Percentiles rank a stretch among this genome's conserved stretches.
Conservation (phyloP, 148 eudicot genomes). For the Polygonum maritimum region DNA sequence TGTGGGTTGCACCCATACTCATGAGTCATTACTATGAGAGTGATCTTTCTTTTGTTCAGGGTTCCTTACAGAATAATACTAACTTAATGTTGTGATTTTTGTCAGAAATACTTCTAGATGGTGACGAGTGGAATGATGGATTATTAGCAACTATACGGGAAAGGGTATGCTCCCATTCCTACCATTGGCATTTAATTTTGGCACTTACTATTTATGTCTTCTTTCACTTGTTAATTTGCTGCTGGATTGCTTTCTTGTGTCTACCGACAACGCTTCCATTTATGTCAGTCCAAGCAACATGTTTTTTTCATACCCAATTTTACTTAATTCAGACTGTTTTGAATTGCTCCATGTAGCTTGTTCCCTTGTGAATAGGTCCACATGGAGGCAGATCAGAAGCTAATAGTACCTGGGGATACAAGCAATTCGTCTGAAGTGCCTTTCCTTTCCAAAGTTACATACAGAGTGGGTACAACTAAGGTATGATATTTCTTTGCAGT, state of each 20-base stretch:
- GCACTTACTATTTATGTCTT: background rate
- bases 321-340: background rate
- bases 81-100: background rate
- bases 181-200: background rate
- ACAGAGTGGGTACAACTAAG: slow-evolving; percentile 76
- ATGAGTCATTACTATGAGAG: background rate
- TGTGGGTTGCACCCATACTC: background rate
- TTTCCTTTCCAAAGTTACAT: slow-evolving; percentile 60
- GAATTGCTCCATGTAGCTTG: slow-evolving; percentile 11
- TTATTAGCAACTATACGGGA: slow-evolving; percentile 89
- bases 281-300: background rate
- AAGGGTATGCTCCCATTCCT: slow-evolving; percentile 42
- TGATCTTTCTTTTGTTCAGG: background rate
- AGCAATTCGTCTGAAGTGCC: slow-evolving; percentile 31
- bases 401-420: slow-evolving; percentile 39
- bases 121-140: slow-evolving; percentile 99
- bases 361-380: slow-evolving; percentile 58
- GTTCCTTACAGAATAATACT: background rate
- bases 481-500: slow-evolving; percentile 19
- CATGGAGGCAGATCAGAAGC: slow-evolving; percentile 90
- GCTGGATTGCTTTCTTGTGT: background rate
- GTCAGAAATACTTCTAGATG: slow-evolving; percentile 76
- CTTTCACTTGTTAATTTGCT: background rate
- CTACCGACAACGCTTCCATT: background rate
- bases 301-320: background rate